Percentiles rank a stretch among this genome's conserved stretches.
Evolutionary conservation across 1,284 basidiomycete species (phyloP).

Genomic region (Spongiforma sp.): DNA sequence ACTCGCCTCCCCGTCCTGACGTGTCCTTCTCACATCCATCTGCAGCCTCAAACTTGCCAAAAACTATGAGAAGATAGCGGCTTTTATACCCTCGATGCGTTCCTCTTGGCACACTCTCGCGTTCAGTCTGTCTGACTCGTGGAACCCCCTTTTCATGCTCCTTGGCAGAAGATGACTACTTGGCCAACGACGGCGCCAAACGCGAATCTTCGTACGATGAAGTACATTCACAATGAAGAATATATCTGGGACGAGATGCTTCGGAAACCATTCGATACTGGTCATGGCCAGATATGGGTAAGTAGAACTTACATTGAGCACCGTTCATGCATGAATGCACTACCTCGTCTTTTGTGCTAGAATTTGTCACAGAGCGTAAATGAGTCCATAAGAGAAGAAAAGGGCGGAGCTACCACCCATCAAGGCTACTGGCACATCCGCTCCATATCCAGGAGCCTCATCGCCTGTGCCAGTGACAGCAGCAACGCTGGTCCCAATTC

Average conservation of each 20-base stretch:
- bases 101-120: conserved; percentile 30
- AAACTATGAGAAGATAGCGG: conserved; percentile 37
- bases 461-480: too few species aligned
- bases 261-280: conserved; percentile 33
- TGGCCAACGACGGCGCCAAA: conserved; percentile 4
- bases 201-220: conserved; percentile 17
- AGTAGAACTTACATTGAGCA: too few species aligned
- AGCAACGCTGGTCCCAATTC: too few species aligned
- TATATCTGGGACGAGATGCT: conserved; percentile 36
- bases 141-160: conserved; percentile 24
- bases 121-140: conserved; percentile 13
- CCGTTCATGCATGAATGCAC: too few species aligned
- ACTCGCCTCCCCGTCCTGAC: conserved; percentile 22
- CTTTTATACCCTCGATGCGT: conserved; percentile 14
- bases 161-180: conserved; percentile 29
- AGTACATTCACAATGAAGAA: conserved; percentile 35
- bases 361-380: too few species aligned
- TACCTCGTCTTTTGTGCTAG: too few species aligned
- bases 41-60: conserved; percentile 36
- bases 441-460: too few species aligned
- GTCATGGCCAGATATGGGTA: conserved; percentile 37
- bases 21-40: conserved; percentile 32
- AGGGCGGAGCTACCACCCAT: too few species aligned
- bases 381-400: too few species aligned
- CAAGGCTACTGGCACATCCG: too few species aligned